A percentile compares a stretch with the other conserved stretches of the same genome.
Conservation (phyloP, 2,329 filamentous ascomycete species). For the Penicillium sclerotigenum region DNA sequence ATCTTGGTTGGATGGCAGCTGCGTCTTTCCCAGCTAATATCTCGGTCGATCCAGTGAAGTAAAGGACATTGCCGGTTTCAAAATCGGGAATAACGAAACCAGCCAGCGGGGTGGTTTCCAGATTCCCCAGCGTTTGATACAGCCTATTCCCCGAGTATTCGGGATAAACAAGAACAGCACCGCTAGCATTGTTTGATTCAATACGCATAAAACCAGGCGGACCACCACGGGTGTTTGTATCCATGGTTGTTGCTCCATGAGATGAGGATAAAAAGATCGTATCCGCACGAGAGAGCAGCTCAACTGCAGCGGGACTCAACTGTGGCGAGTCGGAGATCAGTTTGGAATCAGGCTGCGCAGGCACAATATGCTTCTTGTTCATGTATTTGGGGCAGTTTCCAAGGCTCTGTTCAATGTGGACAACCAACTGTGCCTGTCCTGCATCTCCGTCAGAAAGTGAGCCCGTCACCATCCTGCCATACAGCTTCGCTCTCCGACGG, state of each 20-base stretch:
- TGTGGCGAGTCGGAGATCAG: constrained; percentile 45
- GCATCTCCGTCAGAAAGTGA: constrained; percentile 41
- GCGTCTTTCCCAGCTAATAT: constrained; percentile 66
- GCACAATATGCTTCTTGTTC: constrained; percentile 65
- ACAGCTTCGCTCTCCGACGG: constrained; percentile 70
- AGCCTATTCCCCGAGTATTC: constrained; percentile 82
- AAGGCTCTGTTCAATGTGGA: constrained; percentile 68
- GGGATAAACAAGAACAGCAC: constrained; percentile 65
- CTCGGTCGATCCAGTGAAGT: constrained; percentile 64
- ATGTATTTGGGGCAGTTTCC: constrained; percentile 87
- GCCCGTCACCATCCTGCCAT: constrained; percentile 66
- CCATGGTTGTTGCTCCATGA: constrained; percentile 65
- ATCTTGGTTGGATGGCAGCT: constrained; percentile 60
- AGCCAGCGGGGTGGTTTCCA: constrained; percentile 62
- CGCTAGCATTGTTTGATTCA: constrained; percentile 50
- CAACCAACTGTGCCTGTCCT: constrained; percentile 56
- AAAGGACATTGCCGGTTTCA: constrained; percentile 67
- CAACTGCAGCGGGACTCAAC: neutral
- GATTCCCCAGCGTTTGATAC: constrained; percentile 76
- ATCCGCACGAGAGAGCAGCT: constrained; percentile 4
- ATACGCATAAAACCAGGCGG: constrained; percentile 70
- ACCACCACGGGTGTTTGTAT: constrained; percentile 78
- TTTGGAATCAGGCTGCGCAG: constrained; percentile 53
- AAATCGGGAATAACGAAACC: constrained; percentile 74
- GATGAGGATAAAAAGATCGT: constrained; percentile 68